Evolutionary conservation across 1,139 yeast species (phyloP).

Genomic region (Debaryomyces fabryi): DNA sequence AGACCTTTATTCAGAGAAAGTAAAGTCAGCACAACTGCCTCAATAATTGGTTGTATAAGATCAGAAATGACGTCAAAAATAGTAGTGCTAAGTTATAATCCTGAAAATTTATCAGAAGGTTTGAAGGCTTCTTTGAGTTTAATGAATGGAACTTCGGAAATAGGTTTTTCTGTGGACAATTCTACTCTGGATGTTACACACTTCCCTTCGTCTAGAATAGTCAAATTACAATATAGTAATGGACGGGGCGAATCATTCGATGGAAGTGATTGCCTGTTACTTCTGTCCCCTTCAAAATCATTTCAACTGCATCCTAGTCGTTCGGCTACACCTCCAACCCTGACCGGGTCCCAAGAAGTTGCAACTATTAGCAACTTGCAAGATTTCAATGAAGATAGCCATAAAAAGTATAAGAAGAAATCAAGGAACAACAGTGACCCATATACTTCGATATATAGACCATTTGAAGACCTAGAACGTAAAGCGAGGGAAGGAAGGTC

Average conservation of each 20-base stretch:
- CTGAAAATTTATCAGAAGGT: constrained; percentile 4
- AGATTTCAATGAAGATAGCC: not conserved
- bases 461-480: not conserved
- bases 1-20: constrained; percentile 1
- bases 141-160: not conserved
- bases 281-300: constrained; percentile 7
- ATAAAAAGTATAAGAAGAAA: not conserved
- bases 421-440: not conserved
- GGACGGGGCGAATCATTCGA: not conserved
- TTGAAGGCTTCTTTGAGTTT: not conserved
- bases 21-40: not conserved
- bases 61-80: constrained; percentile 8
- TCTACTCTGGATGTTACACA: not conserved
- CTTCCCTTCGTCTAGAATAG: constrained; percentile 15
- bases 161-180: not conserved
- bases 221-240: constrained; percentile 14
- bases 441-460: not conserved
- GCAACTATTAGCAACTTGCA: constrained; percentile 9
- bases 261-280: not conserved
- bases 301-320: constrained; percentile 7
- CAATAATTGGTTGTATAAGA: not conserved
- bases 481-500: not conserved
- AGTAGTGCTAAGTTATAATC: constrained; percentile 10
- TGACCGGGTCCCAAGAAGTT: constrained; percentile 10
- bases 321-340: constrained; percentile 13